These are phyloP conservation scores for Niveomyces coronatus DNA, from an alignment of 2,329 filamentous ascomycete species.

Conservation along the genomic window DNA sequence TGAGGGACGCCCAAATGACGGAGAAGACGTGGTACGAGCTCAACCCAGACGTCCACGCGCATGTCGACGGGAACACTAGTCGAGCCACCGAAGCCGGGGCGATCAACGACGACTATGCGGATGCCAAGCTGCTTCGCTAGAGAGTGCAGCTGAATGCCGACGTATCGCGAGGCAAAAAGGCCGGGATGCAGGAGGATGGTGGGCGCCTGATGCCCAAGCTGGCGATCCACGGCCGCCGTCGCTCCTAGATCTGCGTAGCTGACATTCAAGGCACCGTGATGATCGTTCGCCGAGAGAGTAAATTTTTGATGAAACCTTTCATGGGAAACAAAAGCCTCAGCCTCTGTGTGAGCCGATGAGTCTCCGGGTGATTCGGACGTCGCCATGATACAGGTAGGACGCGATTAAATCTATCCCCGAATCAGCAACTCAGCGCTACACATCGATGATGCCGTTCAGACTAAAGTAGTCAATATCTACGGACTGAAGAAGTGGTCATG, in stretches of 20 bases:
- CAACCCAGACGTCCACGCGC: conserved; percentile 16
- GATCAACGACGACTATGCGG: conserved; percentile 23
- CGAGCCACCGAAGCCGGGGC: conserved; percentile 19
- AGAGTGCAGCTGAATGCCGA: conserved; percentile 22
- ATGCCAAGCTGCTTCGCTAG: conserved; percentile 21
- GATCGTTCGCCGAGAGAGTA: conserved; percentile 15
- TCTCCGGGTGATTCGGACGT: too few species aligned
- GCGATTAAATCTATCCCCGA: too few species aligned
- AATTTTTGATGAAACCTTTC: conserved; percentile 18
- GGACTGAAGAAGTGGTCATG: too few species aligned
- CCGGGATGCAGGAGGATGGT: conserved; percentile 20
- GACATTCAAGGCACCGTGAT: conserved; percentile 14
- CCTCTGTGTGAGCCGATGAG: conserved; percentile 2
- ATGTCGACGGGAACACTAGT: conserved; percentile 12
- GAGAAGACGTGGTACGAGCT: conserved; percentile 23
- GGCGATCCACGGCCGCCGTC: background rate
- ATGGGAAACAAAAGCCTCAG: conserved; percentile 14
- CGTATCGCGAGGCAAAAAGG: conserved; percentile 18
- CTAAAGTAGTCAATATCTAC: too few species aligned
- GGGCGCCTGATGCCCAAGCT: conserved; percentile 12
- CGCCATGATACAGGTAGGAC: too few species aligned
- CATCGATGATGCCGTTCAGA: too few species aligned
- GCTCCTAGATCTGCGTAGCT: conserved; percentile 20
- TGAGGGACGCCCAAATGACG: conserved; percentile 22
- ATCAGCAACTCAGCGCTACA: too few species aligned